phyloP scores from a whole-genome alignment of 306 rosid species.

The Medicago arabica region DNA sequence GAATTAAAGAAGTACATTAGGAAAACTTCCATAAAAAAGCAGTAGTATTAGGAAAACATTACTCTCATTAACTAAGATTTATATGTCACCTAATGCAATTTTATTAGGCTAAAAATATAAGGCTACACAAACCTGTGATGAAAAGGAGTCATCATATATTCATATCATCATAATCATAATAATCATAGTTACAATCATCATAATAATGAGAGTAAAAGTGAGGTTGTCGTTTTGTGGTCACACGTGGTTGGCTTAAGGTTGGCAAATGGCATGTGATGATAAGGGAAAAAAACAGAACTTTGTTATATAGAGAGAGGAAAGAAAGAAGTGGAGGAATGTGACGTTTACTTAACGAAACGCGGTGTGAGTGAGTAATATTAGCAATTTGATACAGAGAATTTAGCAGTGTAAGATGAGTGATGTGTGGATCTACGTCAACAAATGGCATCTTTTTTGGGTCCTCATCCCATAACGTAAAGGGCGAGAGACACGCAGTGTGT shows the following conservation, averaged over 20 bases:
- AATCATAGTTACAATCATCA: neutral
- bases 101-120: neutral
- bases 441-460: conserved; percentile 41
- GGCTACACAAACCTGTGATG: neutral
- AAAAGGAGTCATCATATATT: neutral
- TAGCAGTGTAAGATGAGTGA: conserved; percentile 15
- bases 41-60: neutral
- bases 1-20: neutral
- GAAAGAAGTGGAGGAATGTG: conserved; percentile 38
- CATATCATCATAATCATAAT: neutral
- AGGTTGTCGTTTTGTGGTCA: conserved; percentile 20
- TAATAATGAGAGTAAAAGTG: neutral
- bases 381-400: neutral
- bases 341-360: conserved; percentile 48
- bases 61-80: conserved; percentile 3
- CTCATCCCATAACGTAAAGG: conserved; percentile 33
- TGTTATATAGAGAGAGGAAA: neutral
- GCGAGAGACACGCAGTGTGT: conserved; percentile 55
- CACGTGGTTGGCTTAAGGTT: conserved; percentile 38
- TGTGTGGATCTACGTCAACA: conserved; percentile 32
- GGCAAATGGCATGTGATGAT: conserved; percentile 40
- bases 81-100: neutral
- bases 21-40: too few relatives aligned
- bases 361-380: conserved; percentile 9
- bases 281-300: conserved; percentile 10